Evolutionary conservation across 192 early-diverging fungal genomes (phyloP).

Genomic region (Coemansia sp.): DNA sequence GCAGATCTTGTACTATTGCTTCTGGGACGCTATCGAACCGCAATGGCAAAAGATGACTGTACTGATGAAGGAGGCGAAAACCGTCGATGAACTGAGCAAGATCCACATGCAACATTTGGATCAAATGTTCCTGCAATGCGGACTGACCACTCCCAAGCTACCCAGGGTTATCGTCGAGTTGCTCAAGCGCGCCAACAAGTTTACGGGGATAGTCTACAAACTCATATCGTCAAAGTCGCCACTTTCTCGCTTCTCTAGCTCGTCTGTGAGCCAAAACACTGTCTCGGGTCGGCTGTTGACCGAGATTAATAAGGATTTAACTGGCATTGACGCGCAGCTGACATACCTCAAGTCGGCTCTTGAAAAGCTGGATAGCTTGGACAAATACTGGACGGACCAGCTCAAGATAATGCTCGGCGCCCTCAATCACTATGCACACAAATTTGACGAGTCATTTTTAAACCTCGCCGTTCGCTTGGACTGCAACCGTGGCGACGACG

Average conservation of each 20-base stretch:
- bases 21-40: constrained; percentile 92
- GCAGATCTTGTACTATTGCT: constrained; percentile 87
- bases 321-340: constrained; percentile 27
- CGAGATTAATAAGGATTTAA: constrained; percentile 20
- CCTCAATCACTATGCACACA: constrained; percentile 79
- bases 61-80: constrained; percentile 65
- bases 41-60: constrained; percentile 76
- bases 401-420: constrained; percentile 75
- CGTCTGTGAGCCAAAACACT: constrained; percentile 40
- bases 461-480: constrained; percentile 53
- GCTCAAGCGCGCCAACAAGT: constrained; percentile 42
- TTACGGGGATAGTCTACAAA: constrained; percentile 22
- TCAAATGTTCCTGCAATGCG: constrained; percentile 86
- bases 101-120: constrained; percentile 85
- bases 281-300: constrained; percentile 26
- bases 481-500: constrained; percentile 31
- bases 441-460: constrained; percentile 78
- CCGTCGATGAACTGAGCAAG: constrained; percentile 85
- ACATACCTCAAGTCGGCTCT: constrained; percentile 38
- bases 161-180: constrained; percentile 66
- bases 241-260: constrained; percentile 26
- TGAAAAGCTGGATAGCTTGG: constrained; percentile 46
- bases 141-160: constrained; percentile 82
- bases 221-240: constrained; percentile 29
- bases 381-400: constrained; percentile 65